These are phyloP conservation scores for Craspedostauros australis DNA, from an alignment of 108 stramenopile genomes.

Conservation along the genomic window DNA sequence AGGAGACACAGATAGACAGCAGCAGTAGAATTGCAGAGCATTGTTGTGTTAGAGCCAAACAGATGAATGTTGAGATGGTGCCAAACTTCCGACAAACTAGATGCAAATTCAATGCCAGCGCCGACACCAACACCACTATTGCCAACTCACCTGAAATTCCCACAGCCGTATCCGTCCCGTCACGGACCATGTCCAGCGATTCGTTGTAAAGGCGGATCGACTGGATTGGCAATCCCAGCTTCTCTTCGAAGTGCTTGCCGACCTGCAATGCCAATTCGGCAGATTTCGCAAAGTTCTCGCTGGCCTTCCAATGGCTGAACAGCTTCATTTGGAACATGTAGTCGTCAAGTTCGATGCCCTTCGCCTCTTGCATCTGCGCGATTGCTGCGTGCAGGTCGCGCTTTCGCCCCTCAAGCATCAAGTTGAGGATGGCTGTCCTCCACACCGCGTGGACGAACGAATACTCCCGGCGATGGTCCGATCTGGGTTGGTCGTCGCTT, in stretches of 20 bases:
- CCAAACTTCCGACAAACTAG: too few relatives aligned
- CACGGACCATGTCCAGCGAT: conserved; percentile 32
- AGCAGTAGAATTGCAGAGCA: too few relatives aligned
- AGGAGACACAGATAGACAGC: too few relatives aligned
- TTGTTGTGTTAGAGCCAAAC: too few relatives aligned
- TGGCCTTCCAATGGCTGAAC: conserved; percentile 50
- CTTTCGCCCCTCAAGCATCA: conserved; percentile 50
- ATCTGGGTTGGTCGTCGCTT: neutral
- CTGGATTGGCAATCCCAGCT: conserved; percentile 43
- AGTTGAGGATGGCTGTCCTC: conserved; percentile 46
- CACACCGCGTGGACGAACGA: conserved; percentile 55
- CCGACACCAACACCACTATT: conserved; percentile 3
- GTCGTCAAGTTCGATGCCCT: conserved; percentile 32
- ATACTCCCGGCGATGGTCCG: too few relatives aligned
- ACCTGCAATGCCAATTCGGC: conserved; percentile 42
- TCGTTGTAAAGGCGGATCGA: conserved; percentile 45
- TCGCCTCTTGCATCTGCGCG: conserved; percentile 46
- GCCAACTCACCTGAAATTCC: conserved; percentile 9
- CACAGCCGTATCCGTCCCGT: conserved; percentile 20
- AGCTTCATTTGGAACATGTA: conserved; percentile 33
- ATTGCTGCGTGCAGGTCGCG: conserved; percentile 53
- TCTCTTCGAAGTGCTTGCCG: conserved; percentile 41
- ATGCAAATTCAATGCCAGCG: too few relatives aligned
- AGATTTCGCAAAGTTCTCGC: conserved; percentile 36
- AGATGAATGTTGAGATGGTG: too few relatives aligned